phyloP scores from a whole-genome alignment of 768 basidiomycete genomes.

The Hericium coralloides region DNA sequence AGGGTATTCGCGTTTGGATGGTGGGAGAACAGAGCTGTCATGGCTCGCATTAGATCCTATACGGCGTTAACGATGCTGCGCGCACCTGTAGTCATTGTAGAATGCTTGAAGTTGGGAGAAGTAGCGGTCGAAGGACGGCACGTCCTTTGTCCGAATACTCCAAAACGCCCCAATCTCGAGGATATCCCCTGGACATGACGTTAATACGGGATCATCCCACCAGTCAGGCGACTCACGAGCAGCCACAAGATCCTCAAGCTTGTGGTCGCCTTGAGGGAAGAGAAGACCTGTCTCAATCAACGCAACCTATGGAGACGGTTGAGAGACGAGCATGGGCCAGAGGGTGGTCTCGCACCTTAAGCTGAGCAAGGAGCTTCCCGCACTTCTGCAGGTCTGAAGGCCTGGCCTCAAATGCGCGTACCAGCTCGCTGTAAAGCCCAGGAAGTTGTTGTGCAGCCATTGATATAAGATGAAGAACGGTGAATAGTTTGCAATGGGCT shows the following conservation, averaged over 20 bases:
- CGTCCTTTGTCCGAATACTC: slow-evolving; percentile 81
- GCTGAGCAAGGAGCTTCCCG: slow-evolving; percentile 52
- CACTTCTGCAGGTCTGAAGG: slow-evolving; percentile 64
- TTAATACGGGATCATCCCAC: neutral
- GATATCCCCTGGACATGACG: slow-evolving; percentile 62
- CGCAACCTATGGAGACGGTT: slow-evolving; percentile 42
- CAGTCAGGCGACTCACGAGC: slow-evolving; percentile 5
- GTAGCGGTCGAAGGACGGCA: slow-evolving; percentile 92
- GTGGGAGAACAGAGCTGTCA: slow-evolving; percentile 61
- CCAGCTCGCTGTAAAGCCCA: slow-evolving; percentile 55
- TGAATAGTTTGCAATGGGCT: neutral
- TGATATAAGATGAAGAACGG: slow-evolving; percentile 15
- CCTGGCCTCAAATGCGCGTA: slow-evolving; percentile 53
- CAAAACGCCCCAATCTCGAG: slow-evolving; percentile 94
- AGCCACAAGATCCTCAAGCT: slow-evolving; percentile 49
- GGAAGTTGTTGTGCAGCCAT: slow-evolving; percentile 51
- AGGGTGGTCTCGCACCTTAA: slow-evolving; percentile 47
- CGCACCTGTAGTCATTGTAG: slow-evolving; percentile 77
- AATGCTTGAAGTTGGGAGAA: slow-evolving; percentile 86
- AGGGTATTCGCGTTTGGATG: slow-evolving; percentile 79
- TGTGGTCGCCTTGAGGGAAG: slow-evolving; percentile 58
- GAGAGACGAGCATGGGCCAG: neutral
- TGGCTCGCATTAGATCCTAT: neutral
- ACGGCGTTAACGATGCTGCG: neutral
- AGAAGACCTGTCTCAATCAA: slow-evolving; percentile 71